These are phyloP conservation scores for Pyracantha coccinea DNA, from an alignment of 331 rosid genomes.

Conservation along the genomic window DNA sequence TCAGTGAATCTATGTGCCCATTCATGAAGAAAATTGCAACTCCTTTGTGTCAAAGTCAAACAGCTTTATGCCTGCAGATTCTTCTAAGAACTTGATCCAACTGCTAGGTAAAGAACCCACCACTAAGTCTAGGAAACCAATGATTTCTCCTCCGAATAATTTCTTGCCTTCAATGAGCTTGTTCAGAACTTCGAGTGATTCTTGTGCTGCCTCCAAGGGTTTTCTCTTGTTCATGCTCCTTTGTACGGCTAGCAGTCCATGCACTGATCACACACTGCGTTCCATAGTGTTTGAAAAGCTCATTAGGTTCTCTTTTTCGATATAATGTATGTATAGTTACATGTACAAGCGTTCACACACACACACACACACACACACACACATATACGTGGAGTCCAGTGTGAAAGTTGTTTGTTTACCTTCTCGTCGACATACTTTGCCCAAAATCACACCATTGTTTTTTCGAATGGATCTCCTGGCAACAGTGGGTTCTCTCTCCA, in stretches of 20 bases:
- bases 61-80: constrained; percentile 33
- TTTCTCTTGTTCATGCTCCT: constrained; percentile 38
- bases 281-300: not conserved
- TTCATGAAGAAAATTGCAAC: constrained; percentile 40
- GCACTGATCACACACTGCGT: constrained; percentile 26
- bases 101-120: constrained; percentile 40
- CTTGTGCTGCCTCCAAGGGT: constrained; percentile 38
- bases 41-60: constrained; percentile 28
- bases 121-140: constrained; percentile 45
- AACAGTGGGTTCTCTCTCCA: constrained; percentile 48
- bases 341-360: not conserved
- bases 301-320: not conserved
- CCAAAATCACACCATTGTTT: constrained; percentile 40
- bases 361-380: no score
- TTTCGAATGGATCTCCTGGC: constrained; percentile 31
- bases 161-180: constrained; percentile 39
- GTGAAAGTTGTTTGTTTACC: constrained; percentile 19
- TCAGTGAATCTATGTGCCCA: constrained; percentile 37
- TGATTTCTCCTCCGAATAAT: constrained; percentile 43
- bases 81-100: constrained; percentile 45
- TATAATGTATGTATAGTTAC: not conserved
- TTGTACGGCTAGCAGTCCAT: constrained; percentile 33
- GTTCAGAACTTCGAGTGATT: constrained; percentile 34
- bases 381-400: not conserved
- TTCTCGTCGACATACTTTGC: constrained; percentile 38